A percentile compares a stretch with the other conserved stretches of the same genome.
Conservation (phyloP, 495 filamentous ascomycete species). For the Sporormia fimetaria region DNA sequence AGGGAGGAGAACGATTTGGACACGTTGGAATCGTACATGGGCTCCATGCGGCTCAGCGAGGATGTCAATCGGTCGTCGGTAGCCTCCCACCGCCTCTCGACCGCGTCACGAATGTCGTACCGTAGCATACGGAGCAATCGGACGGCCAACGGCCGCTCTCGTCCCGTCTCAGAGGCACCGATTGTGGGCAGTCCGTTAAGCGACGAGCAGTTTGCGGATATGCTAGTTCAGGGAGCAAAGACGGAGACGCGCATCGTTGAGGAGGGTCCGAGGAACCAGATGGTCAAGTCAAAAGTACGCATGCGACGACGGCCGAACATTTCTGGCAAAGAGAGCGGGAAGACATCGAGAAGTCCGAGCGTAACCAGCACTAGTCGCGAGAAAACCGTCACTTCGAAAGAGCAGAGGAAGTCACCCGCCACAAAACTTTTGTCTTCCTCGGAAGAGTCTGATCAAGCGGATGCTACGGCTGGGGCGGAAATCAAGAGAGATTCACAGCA, state of each 20-base stretch:
- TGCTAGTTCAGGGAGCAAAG: slow-evolving; percentile 12
- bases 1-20: slow-evolving; percentile 8
- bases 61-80: too few species aligned
- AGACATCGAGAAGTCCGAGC: slow-evolving; percentile 5
- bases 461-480: too few species aligned
- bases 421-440: too few species aligned
- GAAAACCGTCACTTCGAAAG: not conserved
- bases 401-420: not conserved
- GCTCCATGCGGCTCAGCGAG: slow-evolving; percentile 6
- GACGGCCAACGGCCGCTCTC: slow-evolving; percentile 11
- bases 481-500: slow-evolving; percentile 7
- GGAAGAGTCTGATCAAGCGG: too few species aligned
- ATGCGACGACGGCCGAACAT: slow-evolving; percentile 19
- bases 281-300: slow-evolving; percentile 23
- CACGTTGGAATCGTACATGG: slow-evolving; percentile 10
- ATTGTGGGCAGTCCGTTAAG: slow-evolving; percentile 15
- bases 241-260: too few species aligned
- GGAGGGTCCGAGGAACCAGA: not conserved
- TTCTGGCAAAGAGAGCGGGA: slow-evolving; percentile 16
- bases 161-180: slow-evolving; percentile 13
- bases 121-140: slow-evolving; percentile 6
- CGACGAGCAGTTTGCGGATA: slow-evolving; percentile 21
- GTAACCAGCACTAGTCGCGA: not conserved
- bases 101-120: not conserved
- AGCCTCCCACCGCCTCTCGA: slow-evolving; percentile 1